Evolutionary conservation across 495 filamentous ascomycete genomes (phyloP).

Genomic region (Lasiosphaeria hispida): DNA sequence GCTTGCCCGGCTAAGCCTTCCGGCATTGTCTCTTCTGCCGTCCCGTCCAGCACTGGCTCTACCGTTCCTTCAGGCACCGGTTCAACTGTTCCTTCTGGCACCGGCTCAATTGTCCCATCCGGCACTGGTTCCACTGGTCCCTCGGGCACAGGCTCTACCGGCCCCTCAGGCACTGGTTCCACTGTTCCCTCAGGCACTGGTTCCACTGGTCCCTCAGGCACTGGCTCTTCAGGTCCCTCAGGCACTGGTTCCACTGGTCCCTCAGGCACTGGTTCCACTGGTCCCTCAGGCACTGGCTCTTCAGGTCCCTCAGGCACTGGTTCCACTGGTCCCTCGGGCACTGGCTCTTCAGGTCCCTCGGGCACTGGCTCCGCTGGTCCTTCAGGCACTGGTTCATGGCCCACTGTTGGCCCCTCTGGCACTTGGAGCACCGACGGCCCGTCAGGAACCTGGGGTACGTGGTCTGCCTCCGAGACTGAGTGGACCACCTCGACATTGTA

Average conservation of each 20-base stretch:
- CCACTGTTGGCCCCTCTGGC: too few relatives aligned
- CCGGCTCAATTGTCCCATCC: neutral
- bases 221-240: too few relatives aligned
- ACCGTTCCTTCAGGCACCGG: neutral
- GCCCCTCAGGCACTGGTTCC: neutral
- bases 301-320: too few relatives aligned
- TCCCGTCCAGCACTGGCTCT: neutral
- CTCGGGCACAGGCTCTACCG: neutral
- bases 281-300: too few relatives aligned
- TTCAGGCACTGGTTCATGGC: neutral
- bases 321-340: too few relatives aligned
- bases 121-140: neutral
- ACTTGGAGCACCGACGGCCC: too few relatives aligned
- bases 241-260: too few relatives aligned
- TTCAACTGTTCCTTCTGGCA: neutral
- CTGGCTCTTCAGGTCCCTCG: too few relatives aligned
- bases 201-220: neutral
- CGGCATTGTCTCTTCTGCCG: neutral
- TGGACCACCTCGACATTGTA: neutral
- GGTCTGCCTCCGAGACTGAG: conserved; percentile 5
- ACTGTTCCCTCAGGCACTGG: neutral
- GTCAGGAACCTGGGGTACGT: too few relatives aligned
- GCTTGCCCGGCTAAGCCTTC: neutral
- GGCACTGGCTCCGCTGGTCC: too few relatives aligned
- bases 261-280: too few relatives aligned